phyloP scores from a whole-genome alignment of 352 stramenopile species.

The Phytophthora europaea region DNA sequence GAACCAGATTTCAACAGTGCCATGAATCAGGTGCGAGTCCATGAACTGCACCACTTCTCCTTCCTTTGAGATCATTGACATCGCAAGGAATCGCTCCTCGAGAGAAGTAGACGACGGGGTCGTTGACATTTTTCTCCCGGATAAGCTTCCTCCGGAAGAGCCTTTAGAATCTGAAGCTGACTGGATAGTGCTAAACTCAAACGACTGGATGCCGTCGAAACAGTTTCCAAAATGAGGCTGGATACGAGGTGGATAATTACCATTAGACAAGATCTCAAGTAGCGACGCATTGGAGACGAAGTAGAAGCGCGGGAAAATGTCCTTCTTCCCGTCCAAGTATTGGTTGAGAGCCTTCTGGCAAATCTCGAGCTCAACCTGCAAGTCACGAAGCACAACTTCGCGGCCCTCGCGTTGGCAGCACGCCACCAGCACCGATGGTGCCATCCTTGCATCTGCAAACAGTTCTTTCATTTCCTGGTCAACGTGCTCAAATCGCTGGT shows the following conservation, averaged over 20 bases:
- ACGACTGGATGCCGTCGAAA: constrained; percentile 91
- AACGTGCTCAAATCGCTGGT: constrained; percentile 90
- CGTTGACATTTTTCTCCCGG: constrained; percentile 25
- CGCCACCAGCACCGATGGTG: constrained; percentile 76
- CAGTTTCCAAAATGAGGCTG: constrained; percentile 92
- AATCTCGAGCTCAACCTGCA: constrained; percentile 93
- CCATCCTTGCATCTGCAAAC: constrained; percentile 65
- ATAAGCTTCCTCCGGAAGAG: constrained; percentile 13
- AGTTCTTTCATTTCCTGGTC: constrained; percentile 90
- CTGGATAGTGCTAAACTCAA: constrained; percentile 70
- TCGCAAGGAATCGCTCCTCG: constrained; percentile 75
- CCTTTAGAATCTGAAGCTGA: constrained; percentile 19
- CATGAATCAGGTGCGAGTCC: constrained; percentile 84
- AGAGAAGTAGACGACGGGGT: constrained; percentile 25
- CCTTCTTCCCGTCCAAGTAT: constrained; percentile 97
- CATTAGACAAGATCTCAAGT: constrained; percentile 96
- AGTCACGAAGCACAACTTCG: constrained; percentile 82
- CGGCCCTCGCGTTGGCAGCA: constrained; percentile 85
- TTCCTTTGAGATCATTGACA: constrained; percentile 97
- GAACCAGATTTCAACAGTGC: constrained; percentile 94
- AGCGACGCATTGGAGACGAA: constrained; percentile 96
- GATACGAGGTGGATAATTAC: constrained; percentile 88
- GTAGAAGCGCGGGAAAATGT: constrained; percentile 97
- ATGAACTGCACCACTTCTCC: constrained; percentile 91
- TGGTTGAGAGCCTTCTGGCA: constrained; percentile 97